Conservation (phyloP, 148 eudicot genomes). For the Persicaria tinctoria region DNA sequence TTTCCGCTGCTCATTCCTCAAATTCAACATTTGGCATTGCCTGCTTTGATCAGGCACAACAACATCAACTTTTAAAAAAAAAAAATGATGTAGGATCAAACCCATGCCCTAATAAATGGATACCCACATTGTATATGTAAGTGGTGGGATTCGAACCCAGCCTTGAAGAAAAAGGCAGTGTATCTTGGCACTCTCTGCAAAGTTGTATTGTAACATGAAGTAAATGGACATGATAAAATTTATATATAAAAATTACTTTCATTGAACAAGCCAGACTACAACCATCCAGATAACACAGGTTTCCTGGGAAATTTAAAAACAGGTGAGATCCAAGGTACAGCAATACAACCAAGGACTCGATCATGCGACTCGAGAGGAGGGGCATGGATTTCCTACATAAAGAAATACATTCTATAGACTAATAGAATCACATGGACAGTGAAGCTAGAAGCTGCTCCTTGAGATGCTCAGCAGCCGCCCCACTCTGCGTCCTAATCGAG, state of each 20-base stretch:
- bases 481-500: neutral
- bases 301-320: neutral
- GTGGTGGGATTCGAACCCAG: too few relatives aligned
- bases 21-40: neutral
- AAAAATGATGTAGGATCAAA: too few relatives aligned
- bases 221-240: neutral
- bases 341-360: neutral
- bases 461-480: constrained; percentile 7
- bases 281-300: neutral
- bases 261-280: neutral
- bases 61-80: too few relatives aligned
- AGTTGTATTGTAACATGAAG: neutral
- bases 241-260: neutral
- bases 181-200: too few relatives aligned
- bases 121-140: too few relatives aligned
- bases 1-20: neutral
- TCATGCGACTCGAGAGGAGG: too few relatives aligned
- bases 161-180: too few relatives aligned
- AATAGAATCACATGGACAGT: neutral
- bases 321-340: neutral
- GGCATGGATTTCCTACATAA: neutral
- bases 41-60: neutral
- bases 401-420: neutral
- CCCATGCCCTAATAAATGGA: too few relatives aligned
- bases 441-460: constrained; percentile 13